These are phyloP conservation scores for Tetrahymena elliotti DNA, from an alignment of 73 alveolate species.

Conservation along the genomic window DNA sequence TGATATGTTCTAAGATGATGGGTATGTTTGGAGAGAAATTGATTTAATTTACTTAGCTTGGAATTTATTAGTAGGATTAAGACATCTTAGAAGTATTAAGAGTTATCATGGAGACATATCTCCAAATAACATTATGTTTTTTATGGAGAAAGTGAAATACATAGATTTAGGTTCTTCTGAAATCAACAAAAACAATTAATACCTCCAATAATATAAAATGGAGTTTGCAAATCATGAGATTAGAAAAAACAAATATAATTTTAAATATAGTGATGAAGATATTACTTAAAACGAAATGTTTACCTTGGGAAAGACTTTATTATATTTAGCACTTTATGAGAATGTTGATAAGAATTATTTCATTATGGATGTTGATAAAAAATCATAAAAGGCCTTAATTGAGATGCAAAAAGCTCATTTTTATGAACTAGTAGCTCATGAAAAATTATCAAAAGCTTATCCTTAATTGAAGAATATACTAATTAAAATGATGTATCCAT, in stretches of 20 bases:
- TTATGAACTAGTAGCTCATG: not conserved
- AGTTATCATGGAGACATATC: not conserved
- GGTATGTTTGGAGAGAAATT: not conserved
- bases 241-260: not conserved
- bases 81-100: not conserved
- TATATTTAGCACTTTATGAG: not conserved
- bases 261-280: not conserved
- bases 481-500: not conserved
- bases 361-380: not conserved
- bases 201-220: not conserved
- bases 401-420: not conserved
- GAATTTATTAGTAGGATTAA: not conserved
- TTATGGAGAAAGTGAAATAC: not conserved
- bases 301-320: not conserved
- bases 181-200: not conserved
- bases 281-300: not conserved
- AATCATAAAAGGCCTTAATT: not conserved
- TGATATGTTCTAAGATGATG: not conserved
- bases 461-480: not conserved
- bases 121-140: not conserved
- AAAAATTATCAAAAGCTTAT: not conserved
- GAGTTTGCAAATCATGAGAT: not conserved
- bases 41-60: not conserved
- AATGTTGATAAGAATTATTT: not conserved
- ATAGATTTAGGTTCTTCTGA: not conserved